Evolutionary conservation across 2,329 filamentous ascomycete genomes (phyloP).

Genomic region (Trichoderma lentiforme): DNA sequence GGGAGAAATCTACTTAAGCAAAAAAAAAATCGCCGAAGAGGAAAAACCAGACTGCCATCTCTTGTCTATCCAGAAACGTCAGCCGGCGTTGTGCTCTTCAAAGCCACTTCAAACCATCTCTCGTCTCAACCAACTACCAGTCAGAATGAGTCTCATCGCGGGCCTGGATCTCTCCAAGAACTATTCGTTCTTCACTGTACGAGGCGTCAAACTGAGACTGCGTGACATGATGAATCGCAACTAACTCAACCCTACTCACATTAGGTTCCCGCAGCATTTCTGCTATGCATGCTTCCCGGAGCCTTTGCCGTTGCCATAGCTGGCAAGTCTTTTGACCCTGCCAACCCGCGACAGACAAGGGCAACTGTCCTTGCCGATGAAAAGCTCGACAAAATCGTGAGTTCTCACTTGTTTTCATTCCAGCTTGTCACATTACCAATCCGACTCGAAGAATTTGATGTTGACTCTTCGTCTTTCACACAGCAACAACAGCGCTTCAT

Average conservation of each 20-base stretch:
- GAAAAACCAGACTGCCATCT: not conserved
- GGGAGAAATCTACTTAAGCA: not conserved
- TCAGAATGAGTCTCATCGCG: conserved; percentile 20
- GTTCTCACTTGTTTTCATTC: not conserved
- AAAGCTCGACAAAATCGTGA: conserved; percentile 30
- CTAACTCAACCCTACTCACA: not conserved
- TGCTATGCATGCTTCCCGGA: conserved; percentile 36
- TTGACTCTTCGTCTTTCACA: not conserved
- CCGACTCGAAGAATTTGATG: not conserved
- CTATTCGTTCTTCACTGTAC: conserved; percentile 34
- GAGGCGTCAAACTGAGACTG: not conserved
- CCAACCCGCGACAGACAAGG: conserved; percentile 37
- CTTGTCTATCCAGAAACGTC: not conserved
- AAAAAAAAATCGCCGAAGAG: not conserved
- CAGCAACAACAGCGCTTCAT: conserved; percentile 53
- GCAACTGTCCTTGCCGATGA: conserved; percentile 33
- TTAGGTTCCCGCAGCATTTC: conserved; percentile 41
- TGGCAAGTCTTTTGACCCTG: conserved; percentile 36
- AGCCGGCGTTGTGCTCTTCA: not conserved
- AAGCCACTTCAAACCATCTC: not conserved
- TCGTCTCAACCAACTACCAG: not conserved
- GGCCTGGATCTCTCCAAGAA: conserved; percentile 37
- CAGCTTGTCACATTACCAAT: not conserved
- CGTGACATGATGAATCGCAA: not conserved
- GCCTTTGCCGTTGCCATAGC: conserved; percentile 31